A percentile compares a stretch with the other conserved stretches of the same genome.
Evolutionary conservation across 352 stramenopile genomes (phyloP).

Genomic region (Phytophthora litchii): DNA sequence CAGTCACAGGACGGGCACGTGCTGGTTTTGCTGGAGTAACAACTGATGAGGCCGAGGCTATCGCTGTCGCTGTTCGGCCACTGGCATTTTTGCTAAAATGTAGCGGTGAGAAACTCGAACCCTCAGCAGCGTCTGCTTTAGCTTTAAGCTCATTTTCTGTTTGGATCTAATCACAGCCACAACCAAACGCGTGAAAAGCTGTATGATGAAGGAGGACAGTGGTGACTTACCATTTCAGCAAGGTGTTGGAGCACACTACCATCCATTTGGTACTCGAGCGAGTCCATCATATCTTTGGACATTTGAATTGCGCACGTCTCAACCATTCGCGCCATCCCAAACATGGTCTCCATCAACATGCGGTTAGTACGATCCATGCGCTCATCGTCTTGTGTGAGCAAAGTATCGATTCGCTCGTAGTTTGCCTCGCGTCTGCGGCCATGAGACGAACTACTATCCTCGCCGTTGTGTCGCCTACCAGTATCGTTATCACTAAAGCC

Average conservation of each 20-base stretch:
- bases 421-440: slow-evolving; percentile 35
- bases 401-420: slow-evolving; percentile 63
- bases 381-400: slow-evolving; percentile 57
- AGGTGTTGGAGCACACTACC: slow-evolving; percentile 64
- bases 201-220: not conserved
- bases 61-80: slow-evolving; percentile 22
- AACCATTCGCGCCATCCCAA: slow-evolving; percentile 86
- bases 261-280: slow-evolving; percentile 77
- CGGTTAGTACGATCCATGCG: slow-evolving; percentile 71
- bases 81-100: slow-evolving; percentile 26
- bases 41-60: slow-evolving; percentile 29
- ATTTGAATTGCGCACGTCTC: slow-evolving; percentile 86
- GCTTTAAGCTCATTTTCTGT: slow-evolving; percentile 65
- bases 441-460: slow-evolving; percentile 3
- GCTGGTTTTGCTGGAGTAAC: slow-evolving; percentile 10
- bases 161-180: slow-evolving; percentile 37
- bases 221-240: slow-evolving; percentile 54
- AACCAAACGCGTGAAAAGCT: not conserved
- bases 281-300: slow-evolving; percentile 84
- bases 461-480: slow-evolving; percentile 3
- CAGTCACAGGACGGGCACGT: slow-evolving; percentile 41
- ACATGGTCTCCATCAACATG: slow-evolving; percentile 83
- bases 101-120: slow-evolving; percentile 11
- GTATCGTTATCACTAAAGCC: slow-evolving; percentile 11
- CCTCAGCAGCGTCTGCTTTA: slow-evolving; percentile 39